Conservation (phyloP, 2,329 filamentous ascomycete genomes). For the Metarhizium robertsii region DNA sequence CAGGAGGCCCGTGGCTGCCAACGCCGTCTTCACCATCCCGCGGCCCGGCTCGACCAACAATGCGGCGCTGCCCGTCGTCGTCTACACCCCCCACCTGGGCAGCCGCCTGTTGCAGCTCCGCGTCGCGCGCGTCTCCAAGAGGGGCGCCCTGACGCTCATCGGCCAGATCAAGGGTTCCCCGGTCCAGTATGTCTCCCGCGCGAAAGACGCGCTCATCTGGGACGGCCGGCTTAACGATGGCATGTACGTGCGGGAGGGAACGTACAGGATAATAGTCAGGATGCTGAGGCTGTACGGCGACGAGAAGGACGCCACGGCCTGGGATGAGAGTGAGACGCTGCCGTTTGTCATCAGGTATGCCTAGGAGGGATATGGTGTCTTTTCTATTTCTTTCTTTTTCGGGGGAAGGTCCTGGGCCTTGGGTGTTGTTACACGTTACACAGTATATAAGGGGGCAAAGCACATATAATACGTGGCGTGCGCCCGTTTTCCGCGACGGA, state of each 20-base stretch:
- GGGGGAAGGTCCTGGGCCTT: too few relatives aligned
- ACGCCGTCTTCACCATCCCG: slow-evolving; percentile 9
- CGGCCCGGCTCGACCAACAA: slow-evolving; percentile 6
- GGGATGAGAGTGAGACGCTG: slow-evolving; percentile 9
- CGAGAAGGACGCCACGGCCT: slow-evolving; percentile 5
- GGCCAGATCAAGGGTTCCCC: slow-evolving; percentile 28
- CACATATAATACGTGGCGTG: too few relatives aligned
- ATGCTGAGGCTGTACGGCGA: slow-evolving; percentile 11
- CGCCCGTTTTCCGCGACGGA: too few relatives aligned
- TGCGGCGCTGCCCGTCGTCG: slow-evolving; percentile 22
- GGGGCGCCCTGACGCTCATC: slow-evolving; percentile 18
- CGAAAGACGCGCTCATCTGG: slow-evolving; percentile 19
- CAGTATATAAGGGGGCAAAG: too few relatives aligned
- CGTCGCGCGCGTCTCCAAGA: slow-evolving; percentile 8
- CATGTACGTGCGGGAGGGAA: slow-evolving; percentile 29
- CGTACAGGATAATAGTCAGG: slow-evolving; percentile 20
- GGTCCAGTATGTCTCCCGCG: slow-evolving; percentile 12
- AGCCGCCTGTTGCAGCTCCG: slow-evolving; percentile 10
- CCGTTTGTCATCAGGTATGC: slow-evolving; percentile 4
- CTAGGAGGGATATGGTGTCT: not conserved
- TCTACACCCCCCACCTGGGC: slow-evolving; percentile 8
- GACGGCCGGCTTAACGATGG: slow-evolving; percentile 32
- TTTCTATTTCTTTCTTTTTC: too few relatives aligned
- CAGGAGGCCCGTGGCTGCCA: slow-evolving; percentile 10
- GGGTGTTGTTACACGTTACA: too few relatives aligned